Conservation (phyloP, 345 rosid genomes). For the Ceriops decandra region DNA sequence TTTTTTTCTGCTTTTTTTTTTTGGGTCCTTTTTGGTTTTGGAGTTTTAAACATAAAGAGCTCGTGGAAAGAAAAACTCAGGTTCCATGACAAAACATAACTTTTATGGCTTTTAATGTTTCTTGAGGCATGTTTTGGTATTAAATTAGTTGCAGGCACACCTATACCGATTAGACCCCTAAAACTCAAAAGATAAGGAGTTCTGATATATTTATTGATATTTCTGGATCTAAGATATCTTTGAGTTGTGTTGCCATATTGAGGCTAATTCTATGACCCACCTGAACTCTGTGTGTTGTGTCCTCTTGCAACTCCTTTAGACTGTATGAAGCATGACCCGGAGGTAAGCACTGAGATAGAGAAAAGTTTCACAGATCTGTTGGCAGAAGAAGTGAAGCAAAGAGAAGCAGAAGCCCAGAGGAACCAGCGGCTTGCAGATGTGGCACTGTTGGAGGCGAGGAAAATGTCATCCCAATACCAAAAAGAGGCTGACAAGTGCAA, state of each 20-base stretch:
- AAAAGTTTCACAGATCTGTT: constrained; percentile 42
- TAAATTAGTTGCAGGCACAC: too few species aligned
- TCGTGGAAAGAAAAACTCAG: too few species aligned
- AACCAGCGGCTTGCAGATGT: constrained; percentile 43
- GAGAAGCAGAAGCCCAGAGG: constrained; percentile 50
- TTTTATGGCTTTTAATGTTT: too few species aligned
- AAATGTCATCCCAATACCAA: constrained; percentile 59
- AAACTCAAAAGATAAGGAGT: too few species aligned
- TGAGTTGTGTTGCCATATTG: not conserved
- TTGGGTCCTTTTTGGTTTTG: too few species aligned
- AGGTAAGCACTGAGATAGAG: constrained; percentile 44
- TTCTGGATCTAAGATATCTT: not conserved
- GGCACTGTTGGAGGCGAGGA: constrained; percentile 57
- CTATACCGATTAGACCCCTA: too few species aligned
- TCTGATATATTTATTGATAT: not conserved
- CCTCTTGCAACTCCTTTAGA: constrained; percentile 23
- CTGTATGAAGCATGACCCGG: constrained; percentile 45
- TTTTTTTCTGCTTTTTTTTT: too few species aligned
- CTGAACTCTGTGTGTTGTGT: not conserved
- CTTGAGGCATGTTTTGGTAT: too few species aligned
- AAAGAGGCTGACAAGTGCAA: constrained; percentile 72
- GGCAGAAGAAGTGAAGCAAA: constrained; percentile 47
- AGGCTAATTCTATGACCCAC: too few species aligned
- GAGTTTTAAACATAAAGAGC: too few species aligned
- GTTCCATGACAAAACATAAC: too few species aligned